These are phyloP conservation scores for Panicum virgatum DNA, from an alignment of 202 grass and related monocot species.

Conservation along the genomic window DNA sequence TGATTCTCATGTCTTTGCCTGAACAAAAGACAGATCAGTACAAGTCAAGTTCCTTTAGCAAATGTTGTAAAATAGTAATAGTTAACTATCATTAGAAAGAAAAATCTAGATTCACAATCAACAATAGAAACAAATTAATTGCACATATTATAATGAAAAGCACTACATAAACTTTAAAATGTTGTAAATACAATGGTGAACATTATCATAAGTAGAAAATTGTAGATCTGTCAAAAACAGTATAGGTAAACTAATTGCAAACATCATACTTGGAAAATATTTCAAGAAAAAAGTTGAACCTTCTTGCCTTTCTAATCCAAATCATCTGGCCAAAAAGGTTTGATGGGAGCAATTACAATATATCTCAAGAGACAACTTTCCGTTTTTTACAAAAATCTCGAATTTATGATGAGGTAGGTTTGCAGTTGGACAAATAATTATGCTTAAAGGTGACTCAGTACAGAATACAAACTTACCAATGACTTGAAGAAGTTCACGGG, in stretches of 20 bases:
- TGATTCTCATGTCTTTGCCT: slow-evolving; percentile 98
- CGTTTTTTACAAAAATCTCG: not conserved
- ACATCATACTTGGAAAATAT: not conserved
- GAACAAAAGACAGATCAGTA: slow-evolving; percentile 26
- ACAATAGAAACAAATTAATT: not conserved
- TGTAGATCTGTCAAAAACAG: not conserved
- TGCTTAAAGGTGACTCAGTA: slow-evolving; percentile 21
- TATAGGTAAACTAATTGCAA: not conserved
- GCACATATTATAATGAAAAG: not conserved
- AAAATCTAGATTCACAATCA: not conserved
- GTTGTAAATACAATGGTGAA: not conserved
- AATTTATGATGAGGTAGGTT: slow-evolving; percentile 13
- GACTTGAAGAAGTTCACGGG: slow-evolving; percentile 84
- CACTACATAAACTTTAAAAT: not conserved
- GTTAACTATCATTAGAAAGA: not conserved
- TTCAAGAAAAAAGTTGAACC: not conserved
- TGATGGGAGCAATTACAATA: slow-evolving; percentile 2
- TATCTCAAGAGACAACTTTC: slow-evolving; percentile 17
- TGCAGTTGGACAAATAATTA: slow-evolving; percentile 5
- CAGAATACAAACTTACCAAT: slow-evolving; percentile 56
- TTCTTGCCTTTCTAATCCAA: not conserved
- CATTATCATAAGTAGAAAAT: not conserved
- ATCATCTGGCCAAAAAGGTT: not conserved
- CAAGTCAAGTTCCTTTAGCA: slow-evolving; percentile 14
- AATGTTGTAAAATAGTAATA: not conserved